Evolutionary conservation across 2,329 filamentous ascomycete species (phyloP).

Genomic region (Fusarium sp.): DNA sequence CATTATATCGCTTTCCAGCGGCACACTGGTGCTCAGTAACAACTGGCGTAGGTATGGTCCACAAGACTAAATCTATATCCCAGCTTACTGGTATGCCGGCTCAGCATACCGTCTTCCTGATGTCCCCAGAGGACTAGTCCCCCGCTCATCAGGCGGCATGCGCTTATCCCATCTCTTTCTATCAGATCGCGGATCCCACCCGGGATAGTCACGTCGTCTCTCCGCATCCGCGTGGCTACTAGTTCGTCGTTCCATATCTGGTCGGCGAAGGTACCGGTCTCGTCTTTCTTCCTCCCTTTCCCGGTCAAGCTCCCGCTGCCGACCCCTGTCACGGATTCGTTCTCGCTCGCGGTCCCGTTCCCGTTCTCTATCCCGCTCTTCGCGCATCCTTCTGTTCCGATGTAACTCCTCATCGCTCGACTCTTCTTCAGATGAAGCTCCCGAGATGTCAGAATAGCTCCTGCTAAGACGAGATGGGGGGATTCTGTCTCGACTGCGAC

Average conservation of each 20-base stretch:
- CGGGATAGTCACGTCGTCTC: constrained; percentile 56
- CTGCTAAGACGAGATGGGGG: constrained; percentile 59
- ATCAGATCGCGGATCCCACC: constrained; percentile 56
- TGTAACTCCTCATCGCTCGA: constrained; percentile 53
- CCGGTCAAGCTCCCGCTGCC: constrained; percentile 58
- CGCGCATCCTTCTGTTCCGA: constrained; percentile 44
- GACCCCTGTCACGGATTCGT: constrained; percentile 45
- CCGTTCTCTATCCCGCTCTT: constrained; percentile 52
- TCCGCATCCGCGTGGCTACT: constrained; percentile 68
- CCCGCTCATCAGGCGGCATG: constrained; percentile 51
- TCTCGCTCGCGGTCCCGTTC: constrained; percentile 53
- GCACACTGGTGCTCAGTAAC: neutral
- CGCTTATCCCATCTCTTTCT: constrained; percentile 57
- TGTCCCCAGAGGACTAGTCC: constrained; percentile 54
- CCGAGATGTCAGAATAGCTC: constrained; percentile 60
- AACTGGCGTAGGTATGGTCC: constrained; percentile 2
- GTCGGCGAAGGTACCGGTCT: constrained; percentile 58
- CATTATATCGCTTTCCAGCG: constrained; percentile 15
- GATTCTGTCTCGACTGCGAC: constrained; percentile 60
- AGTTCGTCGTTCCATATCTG: constrained; percentile 61
- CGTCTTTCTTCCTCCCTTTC: constrained; percentile 57
- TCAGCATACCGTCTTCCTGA: constrained; percentile 59
- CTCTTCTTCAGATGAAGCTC: constrained; percentile 55
- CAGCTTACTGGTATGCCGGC: constrained; percentile 51
- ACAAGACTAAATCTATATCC: constrained; percentile 7